Base-by-base conservation (phyloP, 495 filamentous ascomycete genomes). In the Annulohypoxylon bovei region DNA sequence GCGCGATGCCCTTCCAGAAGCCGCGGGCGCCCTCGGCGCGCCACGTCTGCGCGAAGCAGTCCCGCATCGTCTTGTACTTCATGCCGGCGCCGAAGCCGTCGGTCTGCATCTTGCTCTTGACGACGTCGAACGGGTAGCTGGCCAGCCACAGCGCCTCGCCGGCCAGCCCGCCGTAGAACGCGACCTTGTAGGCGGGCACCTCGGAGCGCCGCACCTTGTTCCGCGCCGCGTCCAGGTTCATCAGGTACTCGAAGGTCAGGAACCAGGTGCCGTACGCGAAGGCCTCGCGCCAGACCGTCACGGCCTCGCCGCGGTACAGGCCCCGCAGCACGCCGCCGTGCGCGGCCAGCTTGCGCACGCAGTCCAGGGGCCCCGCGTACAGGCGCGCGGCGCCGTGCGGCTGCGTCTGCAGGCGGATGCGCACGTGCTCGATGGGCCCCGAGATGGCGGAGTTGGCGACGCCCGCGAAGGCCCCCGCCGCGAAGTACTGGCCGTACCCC, bases 81-180 rank as follows among this genome's bases (percentile, higher is more conserved):
- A 86, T 87, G 60, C 86, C 79, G 27, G 58, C 44, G 0, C 85
- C 85, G 75, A 98, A 93, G 20, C 92, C 94, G 83, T 99, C 95
- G 67, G 89, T 96, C 87, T 99, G 95, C 95, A 98, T 97, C 88
- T 97, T 98, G 80, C 93, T 97, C 91, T 99, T 99, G 77, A 99
- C 82, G 27, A 98, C 95, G 80, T 99, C 95, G 62, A 99, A 90
- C 22, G 95, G 95, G 79, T 99, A 99, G 74, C 92, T 95, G 39
- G 85, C 85, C 68, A 99, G 77, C 95, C 95, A 99, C 42, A 99
- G 84, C 22, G 89, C 92, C 85, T 99, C 95, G 66, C 95, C 95
- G 0, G 95, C 95, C 58, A 98, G 77, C 42, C 95, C 95, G 70
- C 95, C 95, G 76, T 98, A 98, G 7, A 92, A 82, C 16, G 95